Percentiles rank a stretch among this genome's conserved stretches.
phyloP scores from a whole-genome alignment of 352 stramenopile species.

The Phytopythium montanum region DNA sequence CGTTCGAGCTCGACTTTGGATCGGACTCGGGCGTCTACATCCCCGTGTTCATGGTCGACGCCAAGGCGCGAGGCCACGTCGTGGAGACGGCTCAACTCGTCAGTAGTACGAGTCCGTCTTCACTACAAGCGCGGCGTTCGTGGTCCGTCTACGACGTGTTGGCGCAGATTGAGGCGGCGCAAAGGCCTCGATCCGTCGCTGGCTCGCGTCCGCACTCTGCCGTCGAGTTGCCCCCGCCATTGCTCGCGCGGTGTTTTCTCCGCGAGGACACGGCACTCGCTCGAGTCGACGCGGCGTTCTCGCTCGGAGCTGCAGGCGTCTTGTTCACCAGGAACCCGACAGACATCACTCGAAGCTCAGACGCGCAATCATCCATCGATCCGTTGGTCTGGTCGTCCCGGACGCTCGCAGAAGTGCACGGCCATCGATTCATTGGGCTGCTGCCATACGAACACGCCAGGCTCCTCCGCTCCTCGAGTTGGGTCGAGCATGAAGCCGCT shows the following conservation, averaged over 20 bases:
- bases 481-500: neutral
- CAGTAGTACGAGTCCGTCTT: neutral
- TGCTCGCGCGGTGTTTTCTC: constrained; percentile 46
- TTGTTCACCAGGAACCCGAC: constrained; percentile 29
- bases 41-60: constrained; percentile 55
- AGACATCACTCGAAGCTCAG: constrained; percentile 17
- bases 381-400: neutral
- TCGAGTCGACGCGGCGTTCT: constrained; percentile 35
- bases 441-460: constrained; percentile 22
- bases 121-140: neutral
- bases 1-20: constrained; percentile 49
- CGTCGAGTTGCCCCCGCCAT: constrained; percentile 18
- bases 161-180: constrained; percentile 8
- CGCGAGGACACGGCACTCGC: constrained; percentile 34
- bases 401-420: neutral
- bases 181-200: neutral
- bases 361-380: constrained; percentile 11
- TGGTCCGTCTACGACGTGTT: constrained; percentile 16
- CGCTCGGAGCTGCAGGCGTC: constrained; percentile 44
- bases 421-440: constrained; percentile 18
- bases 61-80: neutral
- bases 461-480: constrained; percentile 13
- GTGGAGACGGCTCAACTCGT: constrained; percentile 4
- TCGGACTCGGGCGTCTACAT: constrained; percentile 61
- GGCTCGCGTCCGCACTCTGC: neutral